Base-by-base conservation (phyloP, 1,284 basidiomycete genomes). In the Boletus hoseneyae region DNA sequence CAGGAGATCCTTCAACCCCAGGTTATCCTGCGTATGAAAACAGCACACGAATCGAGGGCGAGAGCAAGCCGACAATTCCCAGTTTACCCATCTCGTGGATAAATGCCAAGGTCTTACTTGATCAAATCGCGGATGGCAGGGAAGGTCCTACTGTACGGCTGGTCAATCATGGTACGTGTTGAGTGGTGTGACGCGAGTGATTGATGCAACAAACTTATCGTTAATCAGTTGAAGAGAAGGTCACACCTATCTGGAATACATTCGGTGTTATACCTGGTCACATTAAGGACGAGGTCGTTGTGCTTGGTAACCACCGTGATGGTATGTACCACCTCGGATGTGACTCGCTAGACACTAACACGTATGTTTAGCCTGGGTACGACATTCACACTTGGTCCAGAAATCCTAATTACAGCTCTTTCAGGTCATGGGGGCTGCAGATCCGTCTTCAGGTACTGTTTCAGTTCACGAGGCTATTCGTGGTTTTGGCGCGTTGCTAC, bases 371-470 rank as follows among this genome's bases (percentile, higher is more conserved):
- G 62, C 61, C 30, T 67, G 67, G 70, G 59, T 67, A 56, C 27
- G 48, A 45, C 12, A 25, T 41, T 21, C 47, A 9, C 53, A 36
- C 40, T 49, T 47, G 27, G 19, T 37, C n/a, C 16, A 38, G 34
- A 42, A 30, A 9, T 9, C 34, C 15, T 51, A 36, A 45, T 37
- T 23, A 45, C 11, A 37, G 40, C 23, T 30, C 11, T 29, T 49
- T 47, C 34, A 70, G 70, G 81, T 88, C 9, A 65, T 87, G 55
- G 87, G 87, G 11, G 90, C 75, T 37, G 72, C 78, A 0, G 91
- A 94, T 64, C 92, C 92, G 1, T 83, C 78, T 43, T 86, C 84
- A 12, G 92, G 91, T n/a, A 88, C 88, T 0, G 88, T 83, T 1
- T 77, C 83, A 4, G 70, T 90, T 50, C 77, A 85, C 56, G 90